These are phyloP conservation scores for Phytopythium ostracodes DNA, from an alignment of 352 stramenopile species.

Conservation along the genomic window DNA sequence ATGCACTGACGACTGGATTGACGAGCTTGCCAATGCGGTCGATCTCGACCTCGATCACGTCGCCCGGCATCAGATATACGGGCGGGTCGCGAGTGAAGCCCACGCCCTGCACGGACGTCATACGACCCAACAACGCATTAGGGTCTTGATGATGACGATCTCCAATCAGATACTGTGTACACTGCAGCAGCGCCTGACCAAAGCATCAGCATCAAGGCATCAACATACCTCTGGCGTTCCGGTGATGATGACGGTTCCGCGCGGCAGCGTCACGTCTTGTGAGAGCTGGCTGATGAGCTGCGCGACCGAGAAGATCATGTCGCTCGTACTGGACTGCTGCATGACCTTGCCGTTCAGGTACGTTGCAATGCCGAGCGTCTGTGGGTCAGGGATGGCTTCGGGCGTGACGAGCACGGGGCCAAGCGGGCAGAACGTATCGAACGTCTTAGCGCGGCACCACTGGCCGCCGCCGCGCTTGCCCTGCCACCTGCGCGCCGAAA, in stretches of 20 bases:
- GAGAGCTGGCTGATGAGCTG: conserved; percentile 88
- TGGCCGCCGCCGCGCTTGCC: conserved; percentile 82
- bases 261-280: conserved; percentile 85
- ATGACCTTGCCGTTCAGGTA: conserved; percentile 79
- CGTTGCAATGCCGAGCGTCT: conserved; percentile 74
- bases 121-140: conserved; percentile 2
- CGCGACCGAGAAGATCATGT: conserved; percentile 91
- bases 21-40: conserved; percentile 86
- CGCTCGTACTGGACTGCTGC: conserved; percentile 84
- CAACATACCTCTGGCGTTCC: conserved; percentile 79
- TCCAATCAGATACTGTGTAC: no score
- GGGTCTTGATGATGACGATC: background rate
- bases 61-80: conserved; percentile 80
- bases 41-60: conserved; percentile 90
- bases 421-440: conserved; percentile 90
- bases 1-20: conserved; percentile 64
- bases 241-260: conserved; percentile 87
- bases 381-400: conserved; percentile 67
- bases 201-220: background rate
- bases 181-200: background rate
- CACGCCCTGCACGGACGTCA: conserved; percentile 54
- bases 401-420: conserved; percentile 81
- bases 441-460: conserved; percentile 87
- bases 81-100: conserved; percentile 85
- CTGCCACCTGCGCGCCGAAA: conserved; percentile 88